phyloP scores from a whole-genome alignment of 2,329 filamentous ascomycete genomes.

The Phyllosticta capitalensis region DNA sequence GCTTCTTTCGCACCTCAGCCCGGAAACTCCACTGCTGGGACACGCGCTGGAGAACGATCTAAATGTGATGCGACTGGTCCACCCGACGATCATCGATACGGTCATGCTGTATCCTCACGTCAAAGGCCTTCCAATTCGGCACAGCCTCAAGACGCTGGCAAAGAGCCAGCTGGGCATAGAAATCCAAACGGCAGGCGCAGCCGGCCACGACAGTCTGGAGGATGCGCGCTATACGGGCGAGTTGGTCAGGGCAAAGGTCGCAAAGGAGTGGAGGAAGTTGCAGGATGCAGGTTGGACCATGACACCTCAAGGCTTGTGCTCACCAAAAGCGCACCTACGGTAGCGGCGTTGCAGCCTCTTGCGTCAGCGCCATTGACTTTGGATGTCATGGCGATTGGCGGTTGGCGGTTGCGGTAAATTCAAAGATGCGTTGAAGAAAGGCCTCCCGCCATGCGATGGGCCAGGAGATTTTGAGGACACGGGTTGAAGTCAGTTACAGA shows the following conservation, averaged over 20 bases:
- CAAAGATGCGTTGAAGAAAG: background rate
- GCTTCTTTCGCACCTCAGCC: conserved; percentile 65
- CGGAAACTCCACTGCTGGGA: conserved; percentile 74
- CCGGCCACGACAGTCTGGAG: conserved; percentile 85
- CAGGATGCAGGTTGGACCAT: conserved; percentile 56
- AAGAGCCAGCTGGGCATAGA: conserved; percentile 58
- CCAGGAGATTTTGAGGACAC: background rate
- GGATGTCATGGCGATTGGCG: background rate
- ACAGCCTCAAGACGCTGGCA: conserved; percentile 67
- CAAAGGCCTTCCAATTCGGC: conserved; percentile 64
- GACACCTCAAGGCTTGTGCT: conserved; percentile 14
- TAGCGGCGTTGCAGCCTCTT: background rate
- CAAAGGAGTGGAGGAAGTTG: conserved; percentile 59
- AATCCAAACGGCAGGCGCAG: conserved; percentile 63
- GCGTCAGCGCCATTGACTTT: background rate
- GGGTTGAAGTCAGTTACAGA: background rate
- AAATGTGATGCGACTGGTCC: conserved; percentile 73
- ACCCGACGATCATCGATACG: conserved; percentile 78
- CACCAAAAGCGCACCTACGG: background rate
- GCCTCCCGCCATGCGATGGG: background rate
- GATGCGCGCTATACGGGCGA: conserved; percentile 86
- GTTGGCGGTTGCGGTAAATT: background rate
- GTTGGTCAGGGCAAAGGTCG: conserved; percentile 63
- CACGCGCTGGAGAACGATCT: conserved; percentile 95
- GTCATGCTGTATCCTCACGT: conserved; percentile 74